Percentiles rank a stretch among this genome's conserved stretches.
These are phyloP conservation scores for Saccharomycopsis hybrid DNA, from an alignment of 1,139 yeast genomes.

Conservation along the genomic window DNA sequence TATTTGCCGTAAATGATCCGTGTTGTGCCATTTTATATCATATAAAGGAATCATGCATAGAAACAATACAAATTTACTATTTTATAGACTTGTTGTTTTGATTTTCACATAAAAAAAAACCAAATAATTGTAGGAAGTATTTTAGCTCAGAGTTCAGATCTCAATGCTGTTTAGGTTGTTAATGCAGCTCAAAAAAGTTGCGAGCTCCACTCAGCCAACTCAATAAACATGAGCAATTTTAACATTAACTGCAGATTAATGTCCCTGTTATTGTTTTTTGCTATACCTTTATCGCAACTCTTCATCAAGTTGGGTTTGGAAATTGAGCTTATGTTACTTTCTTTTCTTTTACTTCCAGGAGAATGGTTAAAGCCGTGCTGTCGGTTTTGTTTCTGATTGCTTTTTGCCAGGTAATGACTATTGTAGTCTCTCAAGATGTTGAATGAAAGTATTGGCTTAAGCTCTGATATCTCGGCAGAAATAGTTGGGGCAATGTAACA, in stretches of 20 bases:
- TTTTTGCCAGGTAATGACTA: no score
- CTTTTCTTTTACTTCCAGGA: background rate
- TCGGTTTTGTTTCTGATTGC: no score
- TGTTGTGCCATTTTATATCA: no score
- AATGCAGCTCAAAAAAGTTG: background rate
- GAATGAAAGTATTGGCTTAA: background rate
- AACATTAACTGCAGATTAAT: background rate
- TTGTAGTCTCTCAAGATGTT: background rate
- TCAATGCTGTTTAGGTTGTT: background rate
- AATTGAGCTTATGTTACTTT: background rate
- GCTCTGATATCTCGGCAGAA: background rate
- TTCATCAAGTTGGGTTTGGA: no score
- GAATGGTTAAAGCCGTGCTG: no score
- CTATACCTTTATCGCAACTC: background rate
- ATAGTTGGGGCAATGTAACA: no score
- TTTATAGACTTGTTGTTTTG: no score
- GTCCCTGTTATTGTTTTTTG: background rate
- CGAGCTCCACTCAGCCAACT: conserved; percentile 1
- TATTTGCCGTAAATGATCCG: no score
- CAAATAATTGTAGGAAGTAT: no score
- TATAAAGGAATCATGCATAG: no score
- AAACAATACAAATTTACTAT: no score
- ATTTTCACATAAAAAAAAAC: no score
- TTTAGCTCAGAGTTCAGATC: conserved; percentile 1
- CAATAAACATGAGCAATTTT: conserved; percentile 8